Conservation (phyloP, 2,329 filamentous ascomycete species). For the Chaetomium sp. region DNA sequence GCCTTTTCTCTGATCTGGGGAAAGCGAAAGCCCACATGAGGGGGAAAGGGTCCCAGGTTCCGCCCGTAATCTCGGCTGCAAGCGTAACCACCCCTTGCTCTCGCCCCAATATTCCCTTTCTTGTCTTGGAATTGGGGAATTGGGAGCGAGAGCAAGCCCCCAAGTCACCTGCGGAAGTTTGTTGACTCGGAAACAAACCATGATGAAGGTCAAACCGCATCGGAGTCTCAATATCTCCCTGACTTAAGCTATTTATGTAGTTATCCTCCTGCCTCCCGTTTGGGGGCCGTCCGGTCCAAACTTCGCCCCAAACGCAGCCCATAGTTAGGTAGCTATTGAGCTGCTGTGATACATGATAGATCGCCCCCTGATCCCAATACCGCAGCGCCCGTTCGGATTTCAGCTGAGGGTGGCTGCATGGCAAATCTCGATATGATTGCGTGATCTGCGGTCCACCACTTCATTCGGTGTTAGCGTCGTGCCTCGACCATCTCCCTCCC, state of each 20-base stretch:
- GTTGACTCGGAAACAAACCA: no score
- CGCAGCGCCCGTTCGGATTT: background rate
- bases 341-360: background rate
- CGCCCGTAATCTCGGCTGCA: slow-evolving; percentile 25
- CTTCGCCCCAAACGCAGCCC: background rate
- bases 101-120: background rate
- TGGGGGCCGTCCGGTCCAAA: no score
- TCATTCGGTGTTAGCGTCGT: slow-evolving; percentile 20
- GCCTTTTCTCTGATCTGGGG: slow-evolving; percentile 16
- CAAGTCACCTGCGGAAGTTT: no score
- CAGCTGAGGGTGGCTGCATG: slow-evolving; percentile 21
- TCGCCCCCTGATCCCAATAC: background rate
- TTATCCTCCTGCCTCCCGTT: no score
- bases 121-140: slow-evolving; percentile 2
- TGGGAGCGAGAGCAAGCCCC: background rate
- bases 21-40: slow-evolving; percentile 12
- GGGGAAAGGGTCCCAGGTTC: background rate
- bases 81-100: background rate
- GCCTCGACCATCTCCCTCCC: slow-evolving; percentile 20
- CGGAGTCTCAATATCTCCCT: no score
- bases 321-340: background rate
- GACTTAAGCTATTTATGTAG: no score
- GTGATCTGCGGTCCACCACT: slow-evolving; percentile 24
- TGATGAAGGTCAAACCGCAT: no score
- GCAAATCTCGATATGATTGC: slow-evolving; percentile 28